Percentiles rank a stretch among this genome's conserved stretches.
Conservation (phyloP, 345 rosid species). For the Nasturtium officinale region DNA sequence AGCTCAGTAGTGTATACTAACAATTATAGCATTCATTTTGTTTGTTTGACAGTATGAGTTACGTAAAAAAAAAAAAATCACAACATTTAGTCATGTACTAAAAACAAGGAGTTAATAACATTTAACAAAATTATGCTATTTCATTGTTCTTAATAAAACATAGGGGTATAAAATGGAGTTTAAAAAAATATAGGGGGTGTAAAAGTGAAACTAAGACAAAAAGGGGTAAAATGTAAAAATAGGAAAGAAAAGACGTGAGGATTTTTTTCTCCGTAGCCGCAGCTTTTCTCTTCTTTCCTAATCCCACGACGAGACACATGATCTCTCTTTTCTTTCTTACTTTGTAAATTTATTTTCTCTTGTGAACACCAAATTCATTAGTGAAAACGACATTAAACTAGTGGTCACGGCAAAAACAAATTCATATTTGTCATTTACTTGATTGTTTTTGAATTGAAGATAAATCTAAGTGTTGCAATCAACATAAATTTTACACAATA, state of each 20-base stretch:
- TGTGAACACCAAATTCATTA: slow-evolving; percentile 2
- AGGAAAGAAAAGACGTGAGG: slow-evolving; percentile 32
- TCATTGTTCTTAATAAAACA: background rate
- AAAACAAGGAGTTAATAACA: too few relatives aligned
- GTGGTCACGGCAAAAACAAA: slow-evolving; percentile 12
- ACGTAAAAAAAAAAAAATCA: too few relatives aligned
- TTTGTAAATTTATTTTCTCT: background rate
- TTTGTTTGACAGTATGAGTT: background rate
- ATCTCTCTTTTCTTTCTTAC: slow-evolving; percentile 3
- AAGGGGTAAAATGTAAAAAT: background rate
- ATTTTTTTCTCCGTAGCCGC: slow-evolving; percentile 25
- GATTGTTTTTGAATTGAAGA: background rate
- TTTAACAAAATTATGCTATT: background rate
- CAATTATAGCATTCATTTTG: background rate
- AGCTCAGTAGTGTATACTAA: background rate
- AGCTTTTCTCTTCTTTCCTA: slow-evolving; percentile 19
- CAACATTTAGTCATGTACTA: too few relatives aligned
- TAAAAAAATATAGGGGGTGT: background rate
- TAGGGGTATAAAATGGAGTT: background rate
- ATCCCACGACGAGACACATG: slow-evolving; percentile 38
- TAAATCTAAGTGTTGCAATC: slow-evolving; percentile 15
- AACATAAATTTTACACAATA: slow-evolving; percentile 1
- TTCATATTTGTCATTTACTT: slow-evolving; percentile 2
- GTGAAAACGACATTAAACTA: slow-evolving; percentile 19
- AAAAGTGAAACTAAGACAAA: slow-evolving; percentile 1